phyloP scores from a whole-genome alignment of 805 yeast genomes.

The Zygotorulaspora danielsina region DNA sequence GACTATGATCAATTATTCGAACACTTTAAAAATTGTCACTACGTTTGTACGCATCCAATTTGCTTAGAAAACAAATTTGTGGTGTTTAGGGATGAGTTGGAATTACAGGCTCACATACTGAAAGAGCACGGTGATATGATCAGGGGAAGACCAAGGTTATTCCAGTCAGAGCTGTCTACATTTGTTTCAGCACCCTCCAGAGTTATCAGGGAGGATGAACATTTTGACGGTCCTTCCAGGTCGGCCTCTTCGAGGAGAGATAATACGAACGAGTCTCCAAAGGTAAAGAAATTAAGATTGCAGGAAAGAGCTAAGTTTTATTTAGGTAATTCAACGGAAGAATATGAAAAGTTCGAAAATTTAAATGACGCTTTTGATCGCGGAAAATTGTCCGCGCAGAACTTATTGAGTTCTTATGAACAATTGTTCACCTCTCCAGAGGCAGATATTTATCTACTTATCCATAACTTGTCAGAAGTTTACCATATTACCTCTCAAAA shows the following conservation, averaged over 20 bases:
- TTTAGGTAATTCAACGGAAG: conserved; percentile 48
- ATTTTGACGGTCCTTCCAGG: conserved; percentile 7
- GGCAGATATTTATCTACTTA: conserved; percentile 52
- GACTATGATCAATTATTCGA: conserved; percentile 68
- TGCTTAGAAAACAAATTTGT: conserved; percentile 90
- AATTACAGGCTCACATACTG: conserved; percentile 81
- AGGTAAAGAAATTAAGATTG: conserved; percentile 54
- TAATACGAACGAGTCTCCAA: conserved; percentile 38
- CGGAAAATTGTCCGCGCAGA: conserved; percentile 45
- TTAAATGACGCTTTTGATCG: conserved; percentile 47
- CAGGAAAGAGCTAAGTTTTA: conserved; percentile 86
- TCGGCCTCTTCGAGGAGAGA: conserved; percentile 7
- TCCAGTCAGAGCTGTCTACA: conserved; percentile 62
- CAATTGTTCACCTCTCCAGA: conserved; percentile 42
- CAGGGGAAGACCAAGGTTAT: conserved; percentile 36
- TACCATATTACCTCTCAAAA: conserved; percentile 46
- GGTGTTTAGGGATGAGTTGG: conserved; percentile 82
- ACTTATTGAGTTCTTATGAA: conserved; percentile 45
- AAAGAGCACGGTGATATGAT: conserved; percentile 55
- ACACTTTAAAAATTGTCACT: conserved; percentile 75
- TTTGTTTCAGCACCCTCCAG: conserved; percentile 39
- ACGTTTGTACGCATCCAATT: conserved; percentile 64
- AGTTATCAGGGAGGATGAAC: conserved; percentile 22
- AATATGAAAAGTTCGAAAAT: conserved; percentile 46
- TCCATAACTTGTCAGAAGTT: conserved; percentile 58